Evolutionary conservation across 139 green algal species (phyloP).

Genomic region (Chlamydomonas incerta): DNA sequence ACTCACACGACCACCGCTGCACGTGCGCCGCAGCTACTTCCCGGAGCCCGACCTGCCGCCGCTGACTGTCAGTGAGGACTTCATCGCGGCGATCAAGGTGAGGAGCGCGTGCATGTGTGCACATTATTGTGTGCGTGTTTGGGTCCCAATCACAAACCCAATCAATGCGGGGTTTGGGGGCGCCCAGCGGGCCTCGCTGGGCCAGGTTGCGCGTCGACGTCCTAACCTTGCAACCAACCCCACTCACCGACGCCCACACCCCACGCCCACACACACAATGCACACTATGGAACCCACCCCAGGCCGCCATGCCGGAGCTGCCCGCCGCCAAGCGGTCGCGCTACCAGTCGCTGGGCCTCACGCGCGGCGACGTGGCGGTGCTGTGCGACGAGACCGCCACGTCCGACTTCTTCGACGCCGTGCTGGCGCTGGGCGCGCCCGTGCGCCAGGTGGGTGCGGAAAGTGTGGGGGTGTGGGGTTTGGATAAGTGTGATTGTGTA

Average conservation of each 20-base stretch:
- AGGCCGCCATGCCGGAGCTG: slow-evolving; percentile 85
- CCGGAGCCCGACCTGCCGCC: slow-evolving; percentile 95
- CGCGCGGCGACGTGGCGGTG: slow-evolving; percentile 75
- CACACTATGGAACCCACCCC: background rate
- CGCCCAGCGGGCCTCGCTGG: too few relatives aligned
- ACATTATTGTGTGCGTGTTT: too few relatives aligned
- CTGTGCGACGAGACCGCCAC: slow-evolving; percentile 86
- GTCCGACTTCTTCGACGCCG: slow-evolving; percentile 82
- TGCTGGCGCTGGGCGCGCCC: slow-evolving; percentile 73
- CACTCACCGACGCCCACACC: background rate
- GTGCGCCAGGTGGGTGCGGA: slow-evolving; percentile 23
- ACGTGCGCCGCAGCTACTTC: slow-evolving; percentile 97
- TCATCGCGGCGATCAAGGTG: slow-evolving; percentile 50
- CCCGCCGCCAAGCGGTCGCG: slow-evolving; percentile 76
- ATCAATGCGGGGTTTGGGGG: too few relatives aligned
- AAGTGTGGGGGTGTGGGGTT: too few relatives aligned
- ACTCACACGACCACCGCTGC: too few relatives aligned
- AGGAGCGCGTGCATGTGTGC: too few relatives aligned
- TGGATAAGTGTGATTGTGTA: too few relatives aligned
- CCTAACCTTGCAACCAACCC: background rate
- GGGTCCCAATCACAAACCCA: too few relatives aligned
- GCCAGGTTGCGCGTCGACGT: too few relatives aligned
- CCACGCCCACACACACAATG: background rate
- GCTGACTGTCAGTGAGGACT: slow-evolving; percentile 69
- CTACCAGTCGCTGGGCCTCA: slow-evolving; percentile 80